Evolutionary conservation across 2,329 filamentous ascomycete species (phyloP), one percentile per base, ranked within the genome.

Genomic region (Talaromyces funiculosus): DNA sequence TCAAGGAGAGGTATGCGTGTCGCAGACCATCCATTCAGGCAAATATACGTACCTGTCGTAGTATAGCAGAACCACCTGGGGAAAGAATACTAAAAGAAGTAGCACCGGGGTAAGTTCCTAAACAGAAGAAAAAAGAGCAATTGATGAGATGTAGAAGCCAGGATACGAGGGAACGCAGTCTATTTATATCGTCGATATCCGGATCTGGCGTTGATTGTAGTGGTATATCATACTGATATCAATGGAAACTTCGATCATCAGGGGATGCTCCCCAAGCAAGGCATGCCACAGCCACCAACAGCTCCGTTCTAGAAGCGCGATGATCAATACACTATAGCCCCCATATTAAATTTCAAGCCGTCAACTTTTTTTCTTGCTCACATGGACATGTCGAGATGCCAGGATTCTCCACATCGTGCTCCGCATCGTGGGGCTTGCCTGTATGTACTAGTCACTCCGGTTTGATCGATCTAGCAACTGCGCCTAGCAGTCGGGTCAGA

Each of bases 301-400:
- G 22, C 43, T 47, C 43, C 43, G n/a, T 47, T 47, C 43, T 26
- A 47, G 43, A 47, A 47, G 14, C 22, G 24, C 43, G 14, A 47
- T 26, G 9, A 26, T 20, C 6, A 16, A n/a, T 20, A 20, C 24
- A 3, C 14, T 16, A 29, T 47, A 22, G 14, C 35, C 26, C 16
- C 47, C 47, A 51, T 51, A 51, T 51, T 33, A 33, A 12, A 18
- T 33, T 10, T 16, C 22, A 16, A 2, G 8, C 12, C 2, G 14
- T 26, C 12, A 42, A 35, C 66, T 65, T 68, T 67, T 67, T 37
- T 60, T n/a, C n/a, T n/a, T 64, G 71, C 64, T 72, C 72, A 73
- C 71, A 74, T 63, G 61, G 55, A 63, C 61, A 60, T 51, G 22
- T 35, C 33, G 42, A 49, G 51, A 22, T 51, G 31, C 35, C 29